Percentiles rank a stretch among this genome's conserved stretches.
These are phyloP conservation scores for Porodaedalea pini DNA, from an alignment of 1,284 basidiomycete genomes.

Conservation along the genomic window DNA sequence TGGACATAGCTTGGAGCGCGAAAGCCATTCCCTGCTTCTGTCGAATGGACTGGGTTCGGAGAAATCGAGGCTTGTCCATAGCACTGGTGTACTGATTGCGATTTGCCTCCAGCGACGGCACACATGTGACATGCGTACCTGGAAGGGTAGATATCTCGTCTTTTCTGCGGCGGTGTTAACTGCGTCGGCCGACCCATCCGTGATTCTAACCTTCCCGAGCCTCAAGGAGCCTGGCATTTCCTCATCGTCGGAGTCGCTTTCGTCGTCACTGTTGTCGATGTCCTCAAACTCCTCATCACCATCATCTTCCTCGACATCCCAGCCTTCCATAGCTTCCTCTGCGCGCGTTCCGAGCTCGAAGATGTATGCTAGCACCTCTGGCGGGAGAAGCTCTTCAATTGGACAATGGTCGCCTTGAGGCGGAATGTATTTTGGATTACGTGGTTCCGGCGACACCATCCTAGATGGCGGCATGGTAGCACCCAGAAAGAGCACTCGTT, in stretches of 20 bases:
- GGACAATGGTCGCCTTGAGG: conserved; percentile 33
- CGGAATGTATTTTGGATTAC: conserved; percentile 18
- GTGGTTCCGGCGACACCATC: neutral
- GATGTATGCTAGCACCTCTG: conserved; percentile 56
- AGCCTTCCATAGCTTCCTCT: conserved; percentile 33
- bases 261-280: conserved; percentile 21
- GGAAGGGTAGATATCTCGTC: conserved; percentile 33
- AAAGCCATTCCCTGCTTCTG: conserved; percentile 36
- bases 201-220: neutral
- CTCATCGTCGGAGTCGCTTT: conserved; percentile 22
- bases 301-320: conserved; percentile 25
- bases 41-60: conserved; percentile 30
- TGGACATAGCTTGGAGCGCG: conserved; percentile 44
- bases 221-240: conserved; percentile 13
- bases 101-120: conserved; percentile 36
- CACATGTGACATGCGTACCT: conserved; percentile 43
- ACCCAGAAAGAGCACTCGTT: neutral
- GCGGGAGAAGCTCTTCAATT: conserved; percentile 49
- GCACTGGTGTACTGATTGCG: conserved; percentile 32
- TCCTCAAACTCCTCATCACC: conserved; percentile 22
- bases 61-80: conserved; percentile 30
- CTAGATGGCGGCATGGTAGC: neutral
- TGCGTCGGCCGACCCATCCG: conserved; percentile 19
- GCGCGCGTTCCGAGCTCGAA: conserved; percentile 47
- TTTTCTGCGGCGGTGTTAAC: conserved; percentile 24